Percentiles rank a stretch among this genome's conserved stretches.
Conservation (phyloP, 768 basidiomycete species). For the Gautieria morchelliformis region DNA sequence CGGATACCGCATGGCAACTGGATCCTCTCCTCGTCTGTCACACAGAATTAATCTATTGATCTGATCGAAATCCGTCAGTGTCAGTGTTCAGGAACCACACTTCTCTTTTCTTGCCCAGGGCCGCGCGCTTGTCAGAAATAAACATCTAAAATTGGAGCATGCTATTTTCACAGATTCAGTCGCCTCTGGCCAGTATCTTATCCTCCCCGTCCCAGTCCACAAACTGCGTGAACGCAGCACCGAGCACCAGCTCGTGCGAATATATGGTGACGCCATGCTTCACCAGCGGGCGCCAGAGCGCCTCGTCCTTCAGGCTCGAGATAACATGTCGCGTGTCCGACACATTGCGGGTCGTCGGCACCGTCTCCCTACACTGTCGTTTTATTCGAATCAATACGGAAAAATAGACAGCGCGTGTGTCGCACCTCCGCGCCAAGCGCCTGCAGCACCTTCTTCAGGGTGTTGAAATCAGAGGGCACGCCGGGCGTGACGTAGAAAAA, state of each 20-base stretch:
- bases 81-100: too few species aligned
- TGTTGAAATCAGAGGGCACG: conserved; percentile 44
- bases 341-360: conserved; percentile 47
- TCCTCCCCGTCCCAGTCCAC: conserved; percentile 43
- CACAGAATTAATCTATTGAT: too few species aligned
- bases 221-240: conserved; percentile 53
- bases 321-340: conserved; percentile 48
- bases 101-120: too few species aligned
- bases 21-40: too few species aligned
- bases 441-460: conserved; percentile 59
- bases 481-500: conserved; percentile 70
- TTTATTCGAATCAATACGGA: background rate
- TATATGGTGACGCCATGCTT: conserved; percentile 49
- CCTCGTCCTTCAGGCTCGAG: conserved; percentile 52
- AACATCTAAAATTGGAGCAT: too few species aligned
- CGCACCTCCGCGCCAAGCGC: conserved; percentile 66
- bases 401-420: conserved; percentile 3
- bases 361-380: conserved; percentile 24
- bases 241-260: conserved; percentile 57
- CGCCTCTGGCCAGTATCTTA: background rate
- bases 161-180: too few species aligned
- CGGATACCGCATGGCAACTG: too few species aligned
- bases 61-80: too few species aligned
- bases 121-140: too few species aligned
- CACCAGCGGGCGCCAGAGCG: conserved; percentile 57